Evolutionary conservation across 148 eudicot genomes (phyloP).

Genomic region (Vaccinium darrowii): DNA sequence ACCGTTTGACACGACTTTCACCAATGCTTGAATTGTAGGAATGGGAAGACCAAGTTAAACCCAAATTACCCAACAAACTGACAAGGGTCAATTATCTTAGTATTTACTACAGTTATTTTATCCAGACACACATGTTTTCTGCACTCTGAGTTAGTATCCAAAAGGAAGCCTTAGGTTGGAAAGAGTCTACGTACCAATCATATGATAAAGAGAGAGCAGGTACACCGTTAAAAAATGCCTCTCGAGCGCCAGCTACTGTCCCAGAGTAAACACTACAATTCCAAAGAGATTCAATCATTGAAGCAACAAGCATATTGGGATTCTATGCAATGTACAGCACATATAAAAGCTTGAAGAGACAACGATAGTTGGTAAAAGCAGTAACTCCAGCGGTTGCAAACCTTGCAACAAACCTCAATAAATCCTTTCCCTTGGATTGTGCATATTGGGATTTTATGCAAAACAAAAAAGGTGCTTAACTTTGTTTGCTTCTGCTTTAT

Average conservation of each 20-base stretch:
- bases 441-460: neutral
- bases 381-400: neutral
- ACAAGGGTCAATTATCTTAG: neutral
- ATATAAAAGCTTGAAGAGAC: neutral
- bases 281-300: conserved; percentile 14
- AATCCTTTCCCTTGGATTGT: neutral
- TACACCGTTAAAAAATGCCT: conserved; percentile 70
- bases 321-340: neutral
- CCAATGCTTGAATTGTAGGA: neutral
- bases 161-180: neutral
- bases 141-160: neutral
- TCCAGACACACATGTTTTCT: neutral
- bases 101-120: neutral
- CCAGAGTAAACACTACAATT: conserved; percentile 85
- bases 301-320: neutral
- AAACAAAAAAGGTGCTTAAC: neutral
- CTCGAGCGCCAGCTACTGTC: conserved; percentile 97
- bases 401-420: neutral
- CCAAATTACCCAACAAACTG: neutral
- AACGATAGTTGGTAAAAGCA: neutral
- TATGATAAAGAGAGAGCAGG: conserved; percentile 83
- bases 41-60: neutral
- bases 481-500: neutral
- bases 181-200: conserved; percentile 58
- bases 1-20: neutral